Evolutionary conservation across 2,329 filamentous ascomycete species (phyloP).

Genomic region (Fusarium algeriense): DNA sequence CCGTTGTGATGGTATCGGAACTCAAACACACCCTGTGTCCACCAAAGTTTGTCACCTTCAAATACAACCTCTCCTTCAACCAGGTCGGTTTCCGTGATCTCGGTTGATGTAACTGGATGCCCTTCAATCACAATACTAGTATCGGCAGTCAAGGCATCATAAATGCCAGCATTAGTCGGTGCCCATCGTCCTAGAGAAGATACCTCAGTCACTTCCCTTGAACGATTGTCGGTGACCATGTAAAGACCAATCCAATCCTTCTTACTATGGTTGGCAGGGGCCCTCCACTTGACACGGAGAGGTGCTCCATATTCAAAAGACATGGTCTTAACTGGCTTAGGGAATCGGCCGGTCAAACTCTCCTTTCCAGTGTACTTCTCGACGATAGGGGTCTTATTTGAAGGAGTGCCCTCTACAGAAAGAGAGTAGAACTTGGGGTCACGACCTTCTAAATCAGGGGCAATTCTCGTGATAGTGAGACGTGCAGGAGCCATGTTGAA

Average conservation of each 20-base stretch:
- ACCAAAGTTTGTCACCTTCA: constrained; percentile 93
- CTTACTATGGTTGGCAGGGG: constrained; percentile 86
- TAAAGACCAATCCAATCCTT: constrained; percentile 97
- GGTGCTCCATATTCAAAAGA: constrained; percentile 91
- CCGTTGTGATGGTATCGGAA: constrained; percentile 97
- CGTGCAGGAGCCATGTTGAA: constrained; percentile 92
- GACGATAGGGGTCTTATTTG: constrained; percentile 61
- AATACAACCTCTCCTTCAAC: constrained; percentile 88
- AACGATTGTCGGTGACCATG: constrained; percentile 93
- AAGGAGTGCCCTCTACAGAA: constrained; percentile 75
- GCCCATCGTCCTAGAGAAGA: constrained; percentile 91
- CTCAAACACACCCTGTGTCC: constrained; percentile 96
- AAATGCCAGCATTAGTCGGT: constrained; percentile 80
- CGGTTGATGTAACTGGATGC: constrained; percentile 64
- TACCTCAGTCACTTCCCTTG: constrained; percentile 84
- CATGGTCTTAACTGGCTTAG: constrained; percentile 78
- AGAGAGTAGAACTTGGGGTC: constrained; percentile 85
- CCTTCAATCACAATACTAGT: constrained; percentile 81
- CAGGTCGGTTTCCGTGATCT: constrained; percentile 68
- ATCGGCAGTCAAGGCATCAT: constrained; percentile 81
- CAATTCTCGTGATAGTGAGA: constrained; percentile 82
- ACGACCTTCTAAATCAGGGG: constrained; percentile 83
- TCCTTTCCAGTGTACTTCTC: constrained; percentile 79
- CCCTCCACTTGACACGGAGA: constrained; percentile 90
- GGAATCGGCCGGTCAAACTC: constrained; percentile 75